Conservation (phyloP, 169 alveolate genomes). For the Plasmodium gallinaceum region DNA sequence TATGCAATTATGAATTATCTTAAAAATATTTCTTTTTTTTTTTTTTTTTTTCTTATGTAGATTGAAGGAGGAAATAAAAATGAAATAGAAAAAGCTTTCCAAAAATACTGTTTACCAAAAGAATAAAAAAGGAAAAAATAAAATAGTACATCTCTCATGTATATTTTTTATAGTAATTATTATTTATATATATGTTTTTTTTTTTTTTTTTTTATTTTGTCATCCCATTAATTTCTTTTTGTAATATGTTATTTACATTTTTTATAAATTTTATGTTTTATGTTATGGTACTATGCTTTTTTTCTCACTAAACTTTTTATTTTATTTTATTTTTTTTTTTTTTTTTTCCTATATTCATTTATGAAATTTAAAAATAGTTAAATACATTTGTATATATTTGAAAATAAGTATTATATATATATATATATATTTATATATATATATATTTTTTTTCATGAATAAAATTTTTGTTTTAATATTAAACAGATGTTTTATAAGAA, state of each 20-base stretch:
- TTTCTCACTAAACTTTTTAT: too few species aligned
- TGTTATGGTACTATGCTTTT: not conserved
- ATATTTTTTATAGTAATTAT: not conserved
- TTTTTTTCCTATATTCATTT: too few species aligned
- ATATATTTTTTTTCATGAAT: too few species aligned
- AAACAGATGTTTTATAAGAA: too few species aligned
- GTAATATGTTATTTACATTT: not conserved
- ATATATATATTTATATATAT: too few species aligned
- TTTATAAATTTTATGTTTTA: not conserved
- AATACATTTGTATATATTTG: too few species aligned
- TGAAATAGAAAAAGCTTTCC: conserved; percentile 26
- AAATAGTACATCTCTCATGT: not conserved
- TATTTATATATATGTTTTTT: not conserved
- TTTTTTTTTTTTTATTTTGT: not conserved
- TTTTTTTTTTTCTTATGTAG: conserved; percentile 17
- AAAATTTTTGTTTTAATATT: too few species aligned
- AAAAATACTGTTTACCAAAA: conserved; percentile 3
- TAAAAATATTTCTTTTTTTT: conserved; percentile 1
- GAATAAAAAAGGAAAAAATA: not conserved
- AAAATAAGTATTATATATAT: too few species aligned
- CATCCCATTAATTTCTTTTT: not conserved
- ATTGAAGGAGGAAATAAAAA: conserved; percentile 42
- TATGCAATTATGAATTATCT: too few species aligned
- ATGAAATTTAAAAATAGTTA: too few species aligned
- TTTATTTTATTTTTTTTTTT: too few species aligned